Percentiles rank a stretch among this genome's conserved stretches.
Conservation (phyloP, 1,284 basidiomycete genomes). For the Nidula niveotomentosa region DNA sequence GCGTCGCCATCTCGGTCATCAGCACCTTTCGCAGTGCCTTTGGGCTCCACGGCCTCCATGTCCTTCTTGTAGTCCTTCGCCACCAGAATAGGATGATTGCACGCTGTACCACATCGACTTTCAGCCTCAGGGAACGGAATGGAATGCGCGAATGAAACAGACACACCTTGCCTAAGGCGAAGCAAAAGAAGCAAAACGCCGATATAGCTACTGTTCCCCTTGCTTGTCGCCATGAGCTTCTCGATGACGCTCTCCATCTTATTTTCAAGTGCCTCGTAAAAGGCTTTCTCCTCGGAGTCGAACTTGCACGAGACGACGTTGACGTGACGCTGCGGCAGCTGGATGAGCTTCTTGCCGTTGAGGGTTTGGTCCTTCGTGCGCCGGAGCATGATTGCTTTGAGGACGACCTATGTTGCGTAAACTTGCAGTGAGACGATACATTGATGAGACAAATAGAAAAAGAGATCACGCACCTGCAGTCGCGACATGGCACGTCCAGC, state of each 20-base stretch:
- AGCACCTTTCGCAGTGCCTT: slow-evolving; percentile 47
- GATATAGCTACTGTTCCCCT: slow-evolving; percentile 73
- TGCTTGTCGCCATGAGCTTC: slow-evolving; percentile 55
- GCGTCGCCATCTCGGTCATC: slow-evolving; percentile 58
- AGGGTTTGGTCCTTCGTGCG: slow-evolving; percentile 82
- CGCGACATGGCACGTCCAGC: slow-evolving; percentile 77
- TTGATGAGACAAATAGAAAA: no score
- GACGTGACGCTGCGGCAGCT: slow-evolving; percentile 78
- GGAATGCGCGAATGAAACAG: neutral
- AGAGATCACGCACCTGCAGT: no score
- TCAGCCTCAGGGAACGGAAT: slow-evolving; percentile 1
- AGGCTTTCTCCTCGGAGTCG: slow-evolving; percentile 72
- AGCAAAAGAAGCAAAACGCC: slow-evolving; percentile 84
- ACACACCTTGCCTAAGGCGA: slow-evolving; percentile 83
- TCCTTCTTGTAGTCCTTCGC: slow-evolving; percentile 74
- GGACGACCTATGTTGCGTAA: no score
- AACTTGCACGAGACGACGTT: slow-evolving; percentile 76
- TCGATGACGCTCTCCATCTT: slow-evolving; percentile 76
- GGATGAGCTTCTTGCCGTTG: slow-evolving; percentile 87
- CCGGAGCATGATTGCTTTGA: slow-evolving; percentile 89
- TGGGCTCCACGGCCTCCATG: slow-evolving; percentile 71
- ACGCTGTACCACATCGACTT: slow-evolving; percentile 57
- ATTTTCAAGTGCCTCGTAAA: slow-evolving; percentile 79
- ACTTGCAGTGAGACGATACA: no score
- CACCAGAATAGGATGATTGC: slow-evolving; percentile 85